These are phyloP conservation scores for Penicillium bovifimosum DNA, from an alignment of 495 filamentous ascomycete species.

Conservation along the genomic window DNA sequence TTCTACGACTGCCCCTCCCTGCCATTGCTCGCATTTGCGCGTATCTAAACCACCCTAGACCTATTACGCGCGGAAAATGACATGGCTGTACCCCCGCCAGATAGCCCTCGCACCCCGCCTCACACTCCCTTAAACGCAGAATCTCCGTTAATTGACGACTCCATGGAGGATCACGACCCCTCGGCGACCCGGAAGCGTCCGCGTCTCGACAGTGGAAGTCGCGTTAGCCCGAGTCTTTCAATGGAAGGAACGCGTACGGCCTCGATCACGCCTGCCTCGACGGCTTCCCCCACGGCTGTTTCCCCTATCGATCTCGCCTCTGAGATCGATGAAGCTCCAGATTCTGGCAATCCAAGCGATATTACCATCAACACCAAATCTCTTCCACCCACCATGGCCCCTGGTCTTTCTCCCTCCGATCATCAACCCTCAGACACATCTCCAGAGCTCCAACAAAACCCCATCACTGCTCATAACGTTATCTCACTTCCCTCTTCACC, in stretches of 20 bases:
- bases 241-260: slow-evolving; percentile 28
- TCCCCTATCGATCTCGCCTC: slow-evolving; percentile 21
- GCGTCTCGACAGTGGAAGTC: slow-evolving; percentile 54
- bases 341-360: slow-evolving; percentile 39
- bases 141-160: slow-evolving; percentile 29
- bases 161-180: slow-evolving; percentile 52
- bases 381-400: slow-evolving; percentile 20
- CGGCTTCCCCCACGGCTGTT: no score
- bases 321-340: slow-evolving; percentile 28
- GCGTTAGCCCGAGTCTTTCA: slow-evolving; percentile 41
- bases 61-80: slow-evolving; percentile 33
- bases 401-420: slow-evolving; percentile 9
- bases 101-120: slow-evolving; percentile 45
- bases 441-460: slow-evolving; percentile 11
- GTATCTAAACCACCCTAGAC: not conserved
- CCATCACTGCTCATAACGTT: slow-evolving; percentile 24
- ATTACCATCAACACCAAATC: slow-evolving; percentile 56
- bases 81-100: slow-evolving; percentile 48
- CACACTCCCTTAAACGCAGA: slow-evolving; percentile 30
- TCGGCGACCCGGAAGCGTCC: slow-evolving; percentile 56
- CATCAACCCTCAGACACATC: slow-evolving; percentile 10
- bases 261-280: slow-evolving; percentile 27
- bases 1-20: not conserved
- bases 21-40: not conserved
- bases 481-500: slow-evolving; percentile 49